A percentile compares a stretch with the other conserved stretches of the same genome.
These are phyloP conservation scores for Bassia scoparia DNA, from an alignment of 148 eudicot species.

Conservation along the genomic window DNA sequence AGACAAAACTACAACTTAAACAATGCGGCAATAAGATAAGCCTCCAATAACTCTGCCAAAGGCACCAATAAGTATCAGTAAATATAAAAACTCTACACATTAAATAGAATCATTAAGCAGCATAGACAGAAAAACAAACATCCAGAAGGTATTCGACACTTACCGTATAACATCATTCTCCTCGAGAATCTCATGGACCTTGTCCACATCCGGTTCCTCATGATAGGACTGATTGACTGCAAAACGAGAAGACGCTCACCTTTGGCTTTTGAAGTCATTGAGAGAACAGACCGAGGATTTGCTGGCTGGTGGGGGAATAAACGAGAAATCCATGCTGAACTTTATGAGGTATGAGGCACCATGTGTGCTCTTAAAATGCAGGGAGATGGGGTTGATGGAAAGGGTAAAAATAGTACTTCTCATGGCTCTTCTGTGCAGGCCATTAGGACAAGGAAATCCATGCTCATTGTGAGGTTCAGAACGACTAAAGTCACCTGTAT, in stretches of 20 bases:
- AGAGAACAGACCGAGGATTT: slow-evolving; percentile 80
- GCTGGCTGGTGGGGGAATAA: slow-evolving; percentile 89
- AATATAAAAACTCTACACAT: no score
- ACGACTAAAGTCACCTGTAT: slow-evolving; percentile 54
- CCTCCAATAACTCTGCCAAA: no score
- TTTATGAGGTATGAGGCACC: slow-evolving; percentile 86
- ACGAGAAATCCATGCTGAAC: slow-evolving; percentile 47
- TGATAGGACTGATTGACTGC: slow-evolving; percentile 87
- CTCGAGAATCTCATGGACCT: no score
- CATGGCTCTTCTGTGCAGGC: slow-evolving; percentile 79
- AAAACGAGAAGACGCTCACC: slow-evolving; percentile 90
- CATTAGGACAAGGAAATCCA: slow-evolving; percentile 89
- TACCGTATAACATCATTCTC: no score
- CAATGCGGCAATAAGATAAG: no score
- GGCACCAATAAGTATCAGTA: no score
- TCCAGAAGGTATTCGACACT: no score
- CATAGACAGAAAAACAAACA: no score
- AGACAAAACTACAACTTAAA: no score
- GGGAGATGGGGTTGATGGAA: slow-evolving; percentile 57
- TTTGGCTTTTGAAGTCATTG: slow-evolving; percentile 59
- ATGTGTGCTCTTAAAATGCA: slow-evolving; percentile 77
- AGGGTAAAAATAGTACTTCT: slow-evolving; percentile 64
- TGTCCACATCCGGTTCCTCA: slow-evolving; percentile 97
- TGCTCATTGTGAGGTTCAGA: slow-evolving; percentile 89
- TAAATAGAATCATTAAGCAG: no score